Evolutionary conservation across 108 stramenopile species (phyloP).

Genomic region (Mediolabrus comicus): DNA sequence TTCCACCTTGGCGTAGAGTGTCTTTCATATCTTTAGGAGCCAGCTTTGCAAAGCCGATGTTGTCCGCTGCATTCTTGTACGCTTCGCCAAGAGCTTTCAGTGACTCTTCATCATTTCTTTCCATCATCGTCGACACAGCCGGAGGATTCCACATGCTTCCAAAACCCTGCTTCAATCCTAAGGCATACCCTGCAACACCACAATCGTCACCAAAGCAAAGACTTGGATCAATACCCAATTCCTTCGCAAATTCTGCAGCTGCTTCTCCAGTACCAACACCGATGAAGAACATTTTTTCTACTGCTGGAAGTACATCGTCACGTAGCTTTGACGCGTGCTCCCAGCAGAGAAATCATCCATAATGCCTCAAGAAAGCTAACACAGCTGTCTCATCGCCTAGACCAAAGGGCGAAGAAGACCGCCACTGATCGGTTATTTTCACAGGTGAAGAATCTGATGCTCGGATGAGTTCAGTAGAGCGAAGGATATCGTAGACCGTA

Average conservation of each 20-base stretch:
- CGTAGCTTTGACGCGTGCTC: conserved; percentile 43
- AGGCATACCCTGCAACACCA: conserved; percentile 21
- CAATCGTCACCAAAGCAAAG: conserved; percentile 47
- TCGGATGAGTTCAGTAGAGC: conserved; percentile 29
- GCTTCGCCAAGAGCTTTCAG: conserved; percentile 32
- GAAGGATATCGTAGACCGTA: conserved; percentile 5
- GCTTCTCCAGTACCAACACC: conserved; percentile 41
- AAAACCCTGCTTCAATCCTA: conserved; percentile 27
- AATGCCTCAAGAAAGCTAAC: conserved; percentile 41
- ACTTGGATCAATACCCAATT: conserved; percentile 38
- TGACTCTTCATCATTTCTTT: conserved; percentile 36
- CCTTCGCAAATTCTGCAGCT: conserved; percentile 37
- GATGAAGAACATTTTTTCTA: conserved; percentile 40
- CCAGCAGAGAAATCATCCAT: conserved; percentile 55
- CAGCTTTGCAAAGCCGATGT: conserved; percentile 37
- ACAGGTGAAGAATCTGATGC: conserved; percentile 29
- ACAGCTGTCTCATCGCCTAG: conserved; percentile 41
- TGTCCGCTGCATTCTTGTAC: conserved; percentile 43
- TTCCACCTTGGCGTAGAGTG: conserved; percentile 47
- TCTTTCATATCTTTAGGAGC: conserved; percentile 40
- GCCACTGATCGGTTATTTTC: conserved; percentile 26
- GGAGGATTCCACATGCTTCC: conserved; percentile 51
- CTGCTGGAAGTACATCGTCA: conserved; percentile 34
- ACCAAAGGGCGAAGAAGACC: conserved; percentile 32
- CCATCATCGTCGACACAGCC: conserved; percentile 39